Evolutionary conservation across 2,329 filamentous ascomycete species (phyloP).

Genomic region (Colletotrichum scovillei): DNA sequence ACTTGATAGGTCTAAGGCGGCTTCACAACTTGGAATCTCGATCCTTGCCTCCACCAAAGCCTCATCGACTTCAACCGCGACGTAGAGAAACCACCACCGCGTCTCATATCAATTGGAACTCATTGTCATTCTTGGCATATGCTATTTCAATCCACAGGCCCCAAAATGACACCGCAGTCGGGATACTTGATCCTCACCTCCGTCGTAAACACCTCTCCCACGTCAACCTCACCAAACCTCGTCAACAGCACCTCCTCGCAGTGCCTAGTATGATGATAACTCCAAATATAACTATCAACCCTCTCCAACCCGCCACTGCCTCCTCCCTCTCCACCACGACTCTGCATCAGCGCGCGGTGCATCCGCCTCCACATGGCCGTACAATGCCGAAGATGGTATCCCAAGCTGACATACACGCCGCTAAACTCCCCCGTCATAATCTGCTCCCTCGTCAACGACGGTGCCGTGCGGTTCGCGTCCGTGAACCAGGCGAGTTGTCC

Average conservation of each 20-base stretch:
- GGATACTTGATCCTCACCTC: constrained; percentile 33
- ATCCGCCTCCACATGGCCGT: constrained; percentile 32
- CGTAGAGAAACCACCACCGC: no score
- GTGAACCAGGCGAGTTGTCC: constrained; percentile 21
- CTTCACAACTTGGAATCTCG: no score
- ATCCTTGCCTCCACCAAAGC: no score
- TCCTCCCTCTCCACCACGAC: not conserved
- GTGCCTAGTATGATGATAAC: constrained; percentile 30
- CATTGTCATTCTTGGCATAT: no score
- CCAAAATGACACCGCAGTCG: constrained; percentile 22
- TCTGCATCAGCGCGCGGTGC: constrained; percentile 26
- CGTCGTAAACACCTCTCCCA: constrained; percentile 12
- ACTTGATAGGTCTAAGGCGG: no score
- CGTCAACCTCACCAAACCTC: not conserved
- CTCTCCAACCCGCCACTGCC: constrained; percentile 18
- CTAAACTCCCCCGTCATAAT: constrained; percentile 18
- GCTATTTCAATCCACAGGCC: not conserved
- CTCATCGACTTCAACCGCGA: no score
- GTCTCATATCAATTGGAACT: no score
- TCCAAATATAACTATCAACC: constrained; percentile 28
- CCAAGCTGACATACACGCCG: constrained; percentile 19
- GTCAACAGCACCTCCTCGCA: constrained; percentile 31
- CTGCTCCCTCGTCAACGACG: constrained; percentile 7
- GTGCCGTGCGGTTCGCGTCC: not conserved
- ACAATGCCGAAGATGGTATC: constrained; percentile 30